Evolutionary conservation across 2,329 filamentous ascomycete genomes (phyloP), one percentile per base, ranked within the genome.

Genomic region (Talaromyces sp.): DNA sequence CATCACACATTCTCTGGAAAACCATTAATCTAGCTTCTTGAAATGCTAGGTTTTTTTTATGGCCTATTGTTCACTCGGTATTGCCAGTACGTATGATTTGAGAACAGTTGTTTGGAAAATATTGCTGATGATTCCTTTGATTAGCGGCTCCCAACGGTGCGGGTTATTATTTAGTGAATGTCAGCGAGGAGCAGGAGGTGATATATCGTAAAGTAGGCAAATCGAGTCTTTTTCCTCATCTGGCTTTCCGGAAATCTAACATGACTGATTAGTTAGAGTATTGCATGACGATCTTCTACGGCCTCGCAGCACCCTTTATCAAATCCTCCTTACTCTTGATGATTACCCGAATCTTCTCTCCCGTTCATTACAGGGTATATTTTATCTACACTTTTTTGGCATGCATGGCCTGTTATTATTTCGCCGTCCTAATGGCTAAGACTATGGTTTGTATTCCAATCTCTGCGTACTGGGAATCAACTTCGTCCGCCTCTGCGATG

Each of bases 291-390:
- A 58, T 58, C 24, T 37, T 58, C 13, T 58, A 58, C 27, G 54
- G 54, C 54, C 54, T 41, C 27, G 54, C 54, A 37, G 54, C 54
- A 41, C 54, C 35, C 24, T 58, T 58, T n/a, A n/a, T 58, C 54
- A 58, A 58, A 58, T 58, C 54, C 54, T 37, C 54, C 54, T 37
- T 58, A 19, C 54, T 58, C 33, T 41, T 58, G 31, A 58, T 58
- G 54, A 33, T 58, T n/a, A 24, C 54, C 19, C 54, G 54, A 58
- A 41, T 58, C 19, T 58, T 58, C 35, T 37, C 54, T 37, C 54
- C 54, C 19, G n/a, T 37, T 41, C 54, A 41, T n/a, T 27, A 58
- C 54, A 58, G 54, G 33, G 22, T 58, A 37, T 41, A 41, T 24
- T 41, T 58, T 58, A 58, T 58, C 31, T 58, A 58, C 35, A 19